These are phyloP conservation scores for Cutaneotrichosporon cyanovorans DNA, from an alignment of 1,284 basidiomycete genomes.

Conservation along the genomic window DNA sequence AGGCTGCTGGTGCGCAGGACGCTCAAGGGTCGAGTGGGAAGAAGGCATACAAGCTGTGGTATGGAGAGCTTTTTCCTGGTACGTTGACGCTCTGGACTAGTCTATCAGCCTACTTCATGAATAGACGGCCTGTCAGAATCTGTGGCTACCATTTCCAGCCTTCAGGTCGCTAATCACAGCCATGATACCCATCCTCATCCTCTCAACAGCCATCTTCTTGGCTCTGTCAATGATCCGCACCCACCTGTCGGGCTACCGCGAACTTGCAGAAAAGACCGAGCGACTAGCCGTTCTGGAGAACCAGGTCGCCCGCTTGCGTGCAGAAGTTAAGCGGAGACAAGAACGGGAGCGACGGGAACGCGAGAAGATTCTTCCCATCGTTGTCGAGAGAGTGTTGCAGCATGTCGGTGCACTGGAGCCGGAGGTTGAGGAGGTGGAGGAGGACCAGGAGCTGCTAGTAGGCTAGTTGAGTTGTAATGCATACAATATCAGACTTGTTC, in stretches of 20 bases:
- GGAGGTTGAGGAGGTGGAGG: constrained; percentile 24
- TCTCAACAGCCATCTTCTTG: constrained; percentile 43
- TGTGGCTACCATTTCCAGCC: too few species aligned
- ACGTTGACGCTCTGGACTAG: too few species aligned
- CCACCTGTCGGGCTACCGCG: constrained; percentile 36
- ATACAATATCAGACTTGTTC: neutral
- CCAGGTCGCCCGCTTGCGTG: constrained; percentile 27
- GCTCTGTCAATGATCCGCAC: constrained; percentile 35
- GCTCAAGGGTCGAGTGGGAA: too few species aligned
- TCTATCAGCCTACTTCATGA: too few species aligned
- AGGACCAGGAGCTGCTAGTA: constrained; percentile 22
- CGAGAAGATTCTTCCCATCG: constrained; percentile 38
- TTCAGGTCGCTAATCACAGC: constrained; percentile 17
- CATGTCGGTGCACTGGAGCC: constrained; percentile 31
- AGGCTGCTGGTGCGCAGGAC: too few species aligned
- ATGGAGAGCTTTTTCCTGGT: constrained; percentile 40
- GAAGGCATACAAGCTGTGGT: constrained; percentile 31
- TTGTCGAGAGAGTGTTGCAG: constrained; percentile 40
- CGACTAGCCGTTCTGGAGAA: constrained; percentile 38
- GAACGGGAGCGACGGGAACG: constrained; percentile 35
- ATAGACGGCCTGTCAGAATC: too few species aligned
- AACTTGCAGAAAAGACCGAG: constrained; percentile 29
- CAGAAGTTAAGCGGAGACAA: constrained; percentile 21
- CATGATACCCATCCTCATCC: constrained; percentile 43
- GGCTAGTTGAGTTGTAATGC: constrained; percentile 5